Evolutionary conservation across 305 asterid genomes (phyloP).

Genomic region (Vinca major): DNA sequence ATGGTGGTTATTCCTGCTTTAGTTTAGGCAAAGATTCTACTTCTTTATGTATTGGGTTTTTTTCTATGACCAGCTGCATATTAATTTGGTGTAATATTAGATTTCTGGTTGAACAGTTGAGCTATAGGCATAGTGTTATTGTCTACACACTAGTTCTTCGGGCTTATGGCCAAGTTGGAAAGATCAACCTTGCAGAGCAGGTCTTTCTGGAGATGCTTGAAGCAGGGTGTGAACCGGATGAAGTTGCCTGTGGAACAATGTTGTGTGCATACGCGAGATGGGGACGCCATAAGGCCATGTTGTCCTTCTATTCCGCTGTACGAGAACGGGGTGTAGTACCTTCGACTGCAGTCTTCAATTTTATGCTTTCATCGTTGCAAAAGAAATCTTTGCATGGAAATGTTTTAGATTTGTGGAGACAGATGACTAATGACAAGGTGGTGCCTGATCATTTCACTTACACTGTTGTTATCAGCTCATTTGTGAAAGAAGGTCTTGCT

Average conservation of each 20-base stretch:
- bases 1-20: not conserved
- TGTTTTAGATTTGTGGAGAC: conserved; percentile 58
- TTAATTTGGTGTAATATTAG: conserved; percentile 73
- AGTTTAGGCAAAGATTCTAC: not conserved
- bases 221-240: conserved; percentile 89
- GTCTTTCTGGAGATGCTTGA: conserved; percentile 94
- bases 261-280: conserved; percentile 81
- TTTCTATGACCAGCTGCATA: conserved; percentile 14
- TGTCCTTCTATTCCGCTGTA: conserved; percentile 78
- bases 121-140: conserved; percentile 85
- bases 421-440: conserved; percentile 53
- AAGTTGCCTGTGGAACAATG: conserved; percentile 96
- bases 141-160: conserved; percentile 76
- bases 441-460: conserved; percentile 65
- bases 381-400: conserved; percentile 60
- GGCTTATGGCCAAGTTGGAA: conserved; percentile 86
- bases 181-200: conserved; percentile 78
- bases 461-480: conserved; percentile 66
- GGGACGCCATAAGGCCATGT: conserved; percentile 85
- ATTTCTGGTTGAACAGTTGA: conserved; percentile 68
- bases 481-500: conserved; percentile 54
- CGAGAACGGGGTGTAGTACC: conserved; percentile 60
- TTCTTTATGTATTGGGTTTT: not conserved
- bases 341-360: conserved; percentile 63
- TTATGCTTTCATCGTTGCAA: conserved; percentile 90